A percentile compares a stretch with the other conserved stretches of the same genome.
phyloP scores from a whole-genome alignment of 2,329 filamentous ascomycete species.

The Paramyrothecium sp. region DNA sequence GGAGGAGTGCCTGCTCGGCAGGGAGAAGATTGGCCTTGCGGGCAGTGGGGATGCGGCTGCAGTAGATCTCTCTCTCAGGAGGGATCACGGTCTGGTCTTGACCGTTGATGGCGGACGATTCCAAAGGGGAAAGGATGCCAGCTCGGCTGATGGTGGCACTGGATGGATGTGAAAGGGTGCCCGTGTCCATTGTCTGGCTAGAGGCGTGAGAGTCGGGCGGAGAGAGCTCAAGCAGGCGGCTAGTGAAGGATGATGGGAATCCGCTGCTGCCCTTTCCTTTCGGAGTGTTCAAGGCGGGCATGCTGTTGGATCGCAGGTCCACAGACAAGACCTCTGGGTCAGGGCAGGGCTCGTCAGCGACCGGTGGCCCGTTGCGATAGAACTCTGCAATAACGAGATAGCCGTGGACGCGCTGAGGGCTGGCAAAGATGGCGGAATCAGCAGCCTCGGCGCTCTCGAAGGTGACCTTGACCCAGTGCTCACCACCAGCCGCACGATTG shows the following conservation, averaged over 20 bases:
- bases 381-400: conserved; percentile 69
- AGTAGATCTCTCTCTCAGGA: conserved; percentile 44
- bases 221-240: conserved; percentile 37
- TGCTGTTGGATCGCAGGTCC: conserved; percentile 32
- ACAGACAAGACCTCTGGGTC: conserved; percentile 41
- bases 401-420: conserved; percentile 70
- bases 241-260: conserved; percentile 33
- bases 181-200: conserved; percentile 57
- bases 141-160: conserved; percentile 40
- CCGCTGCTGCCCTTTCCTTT: conserved; percentile 25
- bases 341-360: conserved; percentile 61
- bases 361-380: conserved; percentile 64
- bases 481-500: conserved; percentile 77
- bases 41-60: conserved; percentile 65
- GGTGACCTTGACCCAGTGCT: conserved; percentile 89
- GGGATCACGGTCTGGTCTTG: conserved; percentile 26
- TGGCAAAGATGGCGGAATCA: conserved; percentile 66
- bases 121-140: conserved; percentile 5
- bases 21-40: conserved; percentile 64
- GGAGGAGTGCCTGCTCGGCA: conserved; percentile 68
- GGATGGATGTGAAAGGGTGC: conserved; percentile 46
- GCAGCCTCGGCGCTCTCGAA: conserved; percentile 74
- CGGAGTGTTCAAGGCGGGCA: conserved; percentile 27
- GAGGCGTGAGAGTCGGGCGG: conserved; percentile 47
- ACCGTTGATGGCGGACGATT: conserved; percentile 15